Conservation (phyloP, 192 early-diverging fungal species). For the Entomortierella lignicola region DNA sequence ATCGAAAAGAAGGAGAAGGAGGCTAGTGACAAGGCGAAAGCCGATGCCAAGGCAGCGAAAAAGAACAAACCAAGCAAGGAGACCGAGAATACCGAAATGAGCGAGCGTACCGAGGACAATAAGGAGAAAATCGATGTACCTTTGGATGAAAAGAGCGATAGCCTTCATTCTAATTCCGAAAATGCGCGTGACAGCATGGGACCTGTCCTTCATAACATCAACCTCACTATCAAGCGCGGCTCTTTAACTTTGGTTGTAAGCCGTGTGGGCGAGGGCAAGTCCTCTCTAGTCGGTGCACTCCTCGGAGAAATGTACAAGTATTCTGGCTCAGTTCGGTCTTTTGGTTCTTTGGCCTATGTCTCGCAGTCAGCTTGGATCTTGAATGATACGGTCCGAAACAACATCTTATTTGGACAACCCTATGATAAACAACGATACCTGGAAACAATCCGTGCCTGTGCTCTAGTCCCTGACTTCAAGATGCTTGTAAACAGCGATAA, state of each 20-base stretch:
- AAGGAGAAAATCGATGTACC: not conserved
- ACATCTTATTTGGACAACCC: conserved; percentile 90
- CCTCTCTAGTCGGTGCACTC: conserved; percentile 60
- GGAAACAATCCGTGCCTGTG: conserved; percentile 80
- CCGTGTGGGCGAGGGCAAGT: conserved; percentile 66
- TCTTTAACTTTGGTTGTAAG: conserved; percentile 60
- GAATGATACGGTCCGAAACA: conserved; percentile 91
- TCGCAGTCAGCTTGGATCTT: conserved; percentile 89
- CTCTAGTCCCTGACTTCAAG: conserved; percentile 84
- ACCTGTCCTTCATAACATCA: conserved; percentile 51
- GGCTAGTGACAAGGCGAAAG: conserved; percentile 15
- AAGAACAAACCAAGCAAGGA: not conserved
- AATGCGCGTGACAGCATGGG: conserved; percentile 26
- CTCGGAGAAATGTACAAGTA: conserved; percentile 65
- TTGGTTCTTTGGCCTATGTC: conserved; percentile 51
- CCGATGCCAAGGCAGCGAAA: conserved; percentile 9
- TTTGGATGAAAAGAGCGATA: conserved; percentile 6
- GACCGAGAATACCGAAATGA: not conserved
- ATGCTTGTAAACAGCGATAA: conserved; percentile 88
- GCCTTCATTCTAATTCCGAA: not conserved
- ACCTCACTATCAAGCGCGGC: conserved; percentile 57
- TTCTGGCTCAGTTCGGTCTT: conserved; percentile 23
- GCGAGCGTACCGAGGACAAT: not conserved
- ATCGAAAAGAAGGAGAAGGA: conserved; percentile 27
- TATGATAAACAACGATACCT: conserved; percentile 71